Percentiles rank a stretch among this genome's conserved stretches.
These are phyloP conservation scores for Mycena olivaceomarginata DNA, from an alignment of 768 basidiomycete species.

Conservation along the genomic window DNA sequence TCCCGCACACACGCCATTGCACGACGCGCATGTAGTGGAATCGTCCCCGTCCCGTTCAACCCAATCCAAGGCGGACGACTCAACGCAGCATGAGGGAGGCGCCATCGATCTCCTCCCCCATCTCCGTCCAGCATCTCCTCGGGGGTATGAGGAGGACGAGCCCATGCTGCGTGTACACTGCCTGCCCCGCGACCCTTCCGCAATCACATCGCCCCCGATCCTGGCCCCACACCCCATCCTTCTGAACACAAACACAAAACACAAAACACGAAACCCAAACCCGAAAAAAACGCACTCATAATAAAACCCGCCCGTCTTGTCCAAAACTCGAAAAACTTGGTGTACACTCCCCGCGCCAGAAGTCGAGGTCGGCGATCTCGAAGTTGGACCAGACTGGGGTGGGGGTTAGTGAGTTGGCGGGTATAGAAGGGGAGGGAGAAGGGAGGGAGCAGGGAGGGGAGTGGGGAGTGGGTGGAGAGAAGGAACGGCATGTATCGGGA, in stretches of 20 bases:
- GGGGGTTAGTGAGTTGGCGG: neutral
- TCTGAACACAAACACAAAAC: conserved; percentile 42
- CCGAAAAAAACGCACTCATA: conserved; percentile 72
- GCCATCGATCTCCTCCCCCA: no score
- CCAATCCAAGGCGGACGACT: no score
- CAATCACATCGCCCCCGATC: no score
- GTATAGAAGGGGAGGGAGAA: neutral
- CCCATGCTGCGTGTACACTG: no score
- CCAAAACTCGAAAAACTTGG: conserved; percentile 79
- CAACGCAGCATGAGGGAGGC: no score
- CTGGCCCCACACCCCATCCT: neutral
- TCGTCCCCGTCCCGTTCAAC: no score
- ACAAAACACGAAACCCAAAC: conserved; percentile 35
- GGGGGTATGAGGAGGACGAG: no score
- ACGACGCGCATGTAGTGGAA: no score
- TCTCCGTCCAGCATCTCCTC: no score
- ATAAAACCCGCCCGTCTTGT: conserved; percentile 56
- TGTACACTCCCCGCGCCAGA: conserved; percentile 81
- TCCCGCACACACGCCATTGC: no score
- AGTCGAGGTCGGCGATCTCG: conserved; percentile 81
- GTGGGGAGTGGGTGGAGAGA: no score
- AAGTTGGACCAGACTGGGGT: conserved; percentile 74
- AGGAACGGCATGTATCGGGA: no score
- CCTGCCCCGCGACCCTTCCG: neutral
- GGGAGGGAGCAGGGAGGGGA: neutral